Evolutionary conservation across 2,329 filamentous ascomycete species (phyloP).

Genomic region (Akanthomyces dipterigenus): DNA sequence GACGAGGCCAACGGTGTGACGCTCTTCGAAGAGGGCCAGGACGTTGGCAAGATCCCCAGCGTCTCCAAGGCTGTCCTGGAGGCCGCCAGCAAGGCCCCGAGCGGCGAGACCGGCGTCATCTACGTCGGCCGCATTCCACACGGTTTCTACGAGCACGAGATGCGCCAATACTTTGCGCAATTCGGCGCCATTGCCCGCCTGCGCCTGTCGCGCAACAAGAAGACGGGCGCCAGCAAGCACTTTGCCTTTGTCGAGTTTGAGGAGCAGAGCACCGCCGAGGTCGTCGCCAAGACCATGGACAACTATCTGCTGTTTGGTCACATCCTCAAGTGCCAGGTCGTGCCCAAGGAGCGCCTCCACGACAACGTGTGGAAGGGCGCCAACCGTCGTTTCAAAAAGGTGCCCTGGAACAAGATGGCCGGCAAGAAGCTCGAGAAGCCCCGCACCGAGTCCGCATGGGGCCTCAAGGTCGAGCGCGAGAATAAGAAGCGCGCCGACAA

Average conservation of each 20-base stretch:
- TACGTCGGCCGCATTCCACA: constrained; percentile 89
- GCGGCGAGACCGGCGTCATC: constrained; percentile 65
- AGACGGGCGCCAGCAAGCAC: constrained; percentile 86
- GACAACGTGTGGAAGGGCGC: constrained; percentile 82
- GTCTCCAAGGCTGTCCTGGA: constrained; percentile 38
- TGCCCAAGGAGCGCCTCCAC: constrained; percentile 72
- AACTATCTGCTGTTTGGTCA: constrained; percentile 95
- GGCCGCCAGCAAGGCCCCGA: constrained; percentile 28
- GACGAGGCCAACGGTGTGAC: constrained; percentile 31
- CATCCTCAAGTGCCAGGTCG: constrained; percentile 78
- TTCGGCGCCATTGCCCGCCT: constrained; percentile 77
- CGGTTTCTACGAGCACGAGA: constrained; percentile 94
- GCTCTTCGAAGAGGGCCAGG: constrained; percentile 41
- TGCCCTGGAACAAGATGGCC: constrained; percentile 82
- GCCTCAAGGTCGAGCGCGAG: constrained; percentile 66
- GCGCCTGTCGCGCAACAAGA: constrained; percentile 83
- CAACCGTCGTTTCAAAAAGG: constrained; percentile 80
- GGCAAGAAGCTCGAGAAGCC: constrained; percentile 68
- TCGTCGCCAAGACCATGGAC: constrained; percentile 94
- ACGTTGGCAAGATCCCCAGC: constrained; percentile 45
- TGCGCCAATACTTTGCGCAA: constrained; percentile 88
- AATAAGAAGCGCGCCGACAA: constrained; percentile 61
- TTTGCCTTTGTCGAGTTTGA: constrained; percentile 91
- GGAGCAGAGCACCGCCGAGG: constrained; percentile 70
- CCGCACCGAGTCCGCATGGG: constrained; percentile 69